Evolutionary conservation across 1,139 yeast species (phyloP), one percentile per base, ranked within the genome.

Genomic region (Saccharomyces hybrid): DNA sequence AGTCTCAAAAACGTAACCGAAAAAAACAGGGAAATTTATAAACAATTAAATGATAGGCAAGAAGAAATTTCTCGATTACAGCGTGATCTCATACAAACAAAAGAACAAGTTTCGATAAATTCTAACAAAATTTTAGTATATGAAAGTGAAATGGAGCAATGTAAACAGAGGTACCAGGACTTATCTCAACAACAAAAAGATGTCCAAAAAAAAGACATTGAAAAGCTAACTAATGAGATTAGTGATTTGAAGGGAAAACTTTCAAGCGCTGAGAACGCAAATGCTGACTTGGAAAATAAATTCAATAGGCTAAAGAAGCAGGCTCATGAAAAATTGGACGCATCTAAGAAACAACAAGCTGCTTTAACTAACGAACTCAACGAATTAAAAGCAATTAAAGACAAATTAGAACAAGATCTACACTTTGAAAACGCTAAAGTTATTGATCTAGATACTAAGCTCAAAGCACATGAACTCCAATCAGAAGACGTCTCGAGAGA

Each of bases 161-260:
- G 86, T 85, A 80, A 78, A 68, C 71, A 68, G 23, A 74, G 83
- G 53, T 72, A 80, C 9, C 78, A 78, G 57, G 78, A 76, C 54
- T 71, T 80, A 52, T 61, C 79, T 55, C 75, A 74, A 53, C 78
- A 76, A 54, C 76, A 76, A 56, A 80, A 77, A 50, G 70, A 79
- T 31, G 68, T 76, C 53, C 81, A 78, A 58, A 80, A 80, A 13
- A 77, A 72, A 23, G 81, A 76, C 57, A 71, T 75, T 53, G 69
- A 70, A 25, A 69, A 67, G 16, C 61, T 75, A 25, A 68, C 71
- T 51, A 68, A 75, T 28, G 73, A 65, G 46, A 57, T 68, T 19
- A 62, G 60, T 16, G 60, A 59, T 5, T 52, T 66, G 46, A 60
- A 60, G 26, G 64, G 58, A n/a, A 64, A 62, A 29, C 49, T 61